Base-by-base conservation (phyloP, 2,329 filamentous ascomycete species). In the Aspergillus sp. region DNA sequence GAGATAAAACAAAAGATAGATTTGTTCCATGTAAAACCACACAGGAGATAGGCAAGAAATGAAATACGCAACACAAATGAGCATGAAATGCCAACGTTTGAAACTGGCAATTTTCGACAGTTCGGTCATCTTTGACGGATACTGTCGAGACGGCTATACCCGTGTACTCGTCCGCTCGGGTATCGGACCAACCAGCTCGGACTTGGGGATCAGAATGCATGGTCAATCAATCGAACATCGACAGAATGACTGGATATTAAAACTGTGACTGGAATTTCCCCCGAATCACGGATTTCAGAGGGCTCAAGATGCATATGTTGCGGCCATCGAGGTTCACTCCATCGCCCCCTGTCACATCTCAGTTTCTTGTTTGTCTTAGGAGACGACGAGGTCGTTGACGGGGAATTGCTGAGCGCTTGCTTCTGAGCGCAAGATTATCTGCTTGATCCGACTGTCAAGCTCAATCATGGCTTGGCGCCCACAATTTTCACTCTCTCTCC, bases 131-230 rank as follows among this genome's bases (percentile, higher is more conserved):
- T 17, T 30, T 32, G 10, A 19, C 6, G 15, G 41, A 21, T 45
- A 45, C 17, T 30, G 23, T 23, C 25, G 53, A 55, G 19, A 55
- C 25, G 19, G 23, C 15, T 43, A 55, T 55, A 28, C 25, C 53
- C 39, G 53, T 32, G 19, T 45, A 47, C 17, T 52, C 38, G 32
- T 23, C 56, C 38, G 48, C 47, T 53, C 48, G 48, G 56, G 19
- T 58, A 58, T 19, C 47, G 43, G 43, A 39, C 21, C 28, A 30
- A 57, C 47, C 55, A 38, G 41, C 17, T 51, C 47, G 28, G 41
- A 36, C n/a, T 30, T 17, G 25, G n/a, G n/a, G 48, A 32, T 53
- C 51, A 19, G 52, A 50, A 21, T 45, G 38, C 48, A 49, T 52
- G 17, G 15, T 41, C 38, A 23, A 53, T 57, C 36, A 36, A 36